These are phyloP conservation scores for Lophiostoma macrostomum DNA, from an alignment of 495 filamentous ascomycete species.

Conservation along the genomic window DNA sequence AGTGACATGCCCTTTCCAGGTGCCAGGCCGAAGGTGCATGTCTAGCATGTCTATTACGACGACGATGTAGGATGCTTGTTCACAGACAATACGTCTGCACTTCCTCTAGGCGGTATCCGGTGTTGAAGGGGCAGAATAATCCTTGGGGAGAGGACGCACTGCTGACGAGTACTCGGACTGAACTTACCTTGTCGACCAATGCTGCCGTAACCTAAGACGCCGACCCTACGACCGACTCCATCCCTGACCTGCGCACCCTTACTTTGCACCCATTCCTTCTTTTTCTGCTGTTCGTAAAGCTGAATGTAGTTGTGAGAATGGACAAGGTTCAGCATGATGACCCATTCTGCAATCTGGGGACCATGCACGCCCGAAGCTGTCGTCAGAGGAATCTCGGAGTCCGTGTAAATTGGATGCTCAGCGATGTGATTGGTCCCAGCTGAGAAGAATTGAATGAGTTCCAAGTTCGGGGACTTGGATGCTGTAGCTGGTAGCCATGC, in stretches of 20 bases:
- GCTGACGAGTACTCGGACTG: not conserved
- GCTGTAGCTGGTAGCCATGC: slow-evolving; percentile 50
- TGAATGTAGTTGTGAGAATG: slow-evolving; percentile 53
- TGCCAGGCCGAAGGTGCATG: no score
- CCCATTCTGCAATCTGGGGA: slow-evolving; percentile 81
- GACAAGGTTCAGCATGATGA: slow-evolving; percentile 56
- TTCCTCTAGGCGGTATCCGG: no score
- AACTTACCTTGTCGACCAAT: slow-evolving; percentile 65
- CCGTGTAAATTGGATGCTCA: slow-evolving; percentile 59
- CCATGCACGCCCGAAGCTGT: slow-evolving; percentile 76
- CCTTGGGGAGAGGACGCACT: no score
- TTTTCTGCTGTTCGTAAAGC: slow-evolving; percentile 52
- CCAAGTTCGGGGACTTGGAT: slow-evolving; percentile 54
- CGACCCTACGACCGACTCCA: slow-evolving; percentile 56
- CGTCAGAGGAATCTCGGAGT: slow-evolving; percentile 62
- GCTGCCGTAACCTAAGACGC: slow-evolving; percentile 80
- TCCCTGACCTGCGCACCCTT: slow-evolving; percentile 44
- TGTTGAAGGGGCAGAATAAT: no score
- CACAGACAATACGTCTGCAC: no score
- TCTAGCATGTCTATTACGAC: no score
- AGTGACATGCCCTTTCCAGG: no score
- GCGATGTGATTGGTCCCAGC: slow-evolving; percentile 72
- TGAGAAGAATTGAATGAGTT: slow-evolving; percentile 70
- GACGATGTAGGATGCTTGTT: no score
- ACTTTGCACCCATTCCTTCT: slow-evolving; percentile 50